phyloP scores from a whole-genome alignment of 441 rosid genomes.

The Mallotus japonicus region DNA sequence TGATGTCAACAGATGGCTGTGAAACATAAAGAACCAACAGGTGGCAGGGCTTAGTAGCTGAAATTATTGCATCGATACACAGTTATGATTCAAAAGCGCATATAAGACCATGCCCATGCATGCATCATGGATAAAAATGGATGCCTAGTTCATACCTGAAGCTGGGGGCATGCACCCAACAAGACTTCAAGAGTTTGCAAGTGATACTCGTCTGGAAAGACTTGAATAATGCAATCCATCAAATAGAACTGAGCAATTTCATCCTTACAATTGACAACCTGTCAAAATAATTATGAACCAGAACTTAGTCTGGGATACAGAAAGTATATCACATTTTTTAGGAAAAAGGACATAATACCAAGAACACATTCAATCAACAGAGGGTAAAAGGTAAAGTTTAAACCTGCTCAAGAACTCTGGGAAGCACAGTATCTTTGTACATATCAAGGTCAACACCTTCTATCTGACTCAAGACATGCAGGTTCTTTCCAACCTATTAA shows the following conservation, averaged over 20 bases:
- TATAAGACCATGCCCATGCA: background rate
- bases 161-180: constrained; percentile 93
- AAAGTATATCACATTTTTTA: too few species aligned
- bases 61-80: constrained; percentile 4
- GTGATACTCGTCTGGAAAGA: constrained; percentile 99
- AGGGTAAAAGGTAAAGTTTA: background rate
- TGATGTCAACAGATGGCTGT: constrained; percentile 93
- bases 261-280: constrained; percentile 98
- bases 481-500: constrained; percentile 84
- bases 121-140: background rate
- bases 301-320: background rate
- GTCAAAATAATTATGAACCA: constrained; percentile 26
- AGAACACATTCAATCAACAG: too few species aligned
- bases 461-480: constrained; percentile 92
- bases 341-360: too few species aligned
- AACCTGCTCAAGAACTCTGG: constrained; percentile 90
- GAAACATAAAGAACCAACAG: constrained; percentile 28
- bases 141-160: constrained; percentile 59
- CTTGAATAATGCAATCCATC: constrained; percentile 99
- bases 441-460: constrained; percentile 89
- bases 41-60: constrained; percentile 16
- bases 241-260: constrained; percentile 89
- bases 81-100: background rate
- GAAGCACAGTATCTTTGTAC: constrained; percentile 88
- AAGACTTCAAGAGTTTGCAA: constrained; percentile 94